Base-by-base conservation (phyloP, 805 yeast genomes). In the Schwanniomyces polymorphus region DNA sequence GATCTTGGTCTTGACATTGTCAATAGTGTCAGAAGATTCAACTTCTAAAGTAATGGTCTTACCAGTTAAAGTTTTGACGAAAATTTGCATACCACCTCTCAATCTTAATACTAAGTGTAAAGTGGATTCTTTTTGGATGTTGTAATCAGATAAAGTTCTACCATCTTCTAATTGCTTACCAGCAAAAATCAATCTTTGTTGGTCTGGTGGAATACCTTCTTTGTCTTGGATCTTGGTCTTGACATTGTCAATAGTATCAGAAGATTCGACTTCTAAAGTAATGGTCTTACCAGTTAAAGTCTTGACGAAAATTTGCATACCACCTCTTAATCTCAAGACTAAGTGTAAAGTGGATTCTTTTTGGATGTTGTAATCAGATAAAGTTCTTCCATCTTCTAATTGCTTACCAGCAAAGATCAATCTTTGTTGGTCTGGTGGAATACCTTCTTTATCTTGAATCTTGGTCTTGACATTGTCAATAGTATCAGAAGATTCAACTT, bases 131-230 rank as follows among this genome's bases (percentile, higher is more conserved):
- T 91, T 91, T 80, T 91, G 97, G 75, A 91, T 91, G 87, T 91
- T 91, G 92, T 91, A 91, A 79, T 91, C 97, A 58, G 96, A 86
- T 56, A 91, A 79, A 55, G 97, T 91, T 82, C 97, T 88, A 61
- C 97, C 97, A 57, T 88, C 94, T 82, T 91, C 97, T 72, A 92
- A 88, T 82, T 92, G 99, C 85, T 92, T 92, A 83, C 99, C 99
- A 72, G 98, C 98, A 73, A 94, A 92, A 85, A 92, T 92, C 71
- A 94, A 87, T 83, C 99, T 90, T 82, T 92, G 98, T 79, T 92
- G 98, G 79, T 92, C 97, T 70, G 98, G 97, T 76, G 98, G 98
- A 64, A 92, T 92, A 74, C 97, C 97, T 79, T 92, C 98, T 97
- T 88, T 90, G 80, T 90, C 97, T 81, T 89, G 96, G 70, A 91